Evolutionary conservation across 2,329 filamentous ascomycete genomes (phyloP).

Genomic region (Epichloe sylvatica): DNA sequence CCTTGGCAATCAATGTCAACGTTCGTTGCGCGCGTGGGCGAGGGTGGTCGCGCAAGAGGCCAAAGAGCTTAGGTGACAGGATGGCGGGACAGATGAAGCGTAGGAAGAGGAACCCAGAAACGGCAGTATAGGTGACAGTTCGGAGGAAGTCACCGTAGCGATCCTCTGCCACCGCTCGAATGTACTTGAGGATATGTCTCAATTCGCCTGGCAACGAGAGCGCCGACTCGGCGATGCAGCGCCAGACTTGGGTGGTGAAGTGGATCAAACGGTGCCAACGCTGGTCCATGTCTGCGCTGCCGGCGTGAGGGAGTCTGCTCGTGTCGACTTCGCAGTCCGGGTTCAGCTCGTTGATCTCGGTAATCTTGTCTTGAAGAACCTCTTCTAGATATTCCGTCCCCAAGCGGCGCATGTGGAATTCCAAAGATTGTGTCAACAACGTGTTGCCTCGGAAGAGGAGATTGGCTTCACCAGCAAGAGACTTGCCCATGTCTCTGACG

Average conservation of each 20-base stretch:
- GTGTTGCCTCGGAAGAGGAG: conserved; percentile 92
- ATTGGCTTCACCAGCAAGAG: conserved; percentile 76
- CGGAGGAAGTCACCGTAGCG: conserved; percentile 86
- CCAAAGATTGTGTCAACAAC: conserved; percentile 79
- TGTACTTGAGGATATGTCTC: conserved; percentile 75
- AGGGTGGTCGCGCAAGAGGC: conserved; percentile 69
- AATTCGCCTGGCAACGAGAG: conserved; percentile 66
- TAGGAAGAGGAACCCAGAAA: conserved; percentile 87
- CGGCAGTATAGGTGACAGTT: conserved; percentile 82
- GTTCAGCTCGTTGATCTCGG: conserved; percentile 80
- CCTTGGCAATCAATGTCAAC: conserved; percentile 83
- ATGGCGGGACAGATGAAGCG: conserved; percentile 96
- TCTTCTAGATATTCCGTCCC: conserved; percentile 89
- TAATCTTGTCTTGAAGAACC: conserved; percentile 69
- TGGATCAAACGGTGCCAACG: conserved; percentile 71
- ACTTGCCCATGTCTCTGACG: conserved; percentile 65
- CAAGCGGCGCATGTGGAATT: conserved; percentile 88
- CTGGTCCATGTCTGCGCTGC: conserved; percentile 56
- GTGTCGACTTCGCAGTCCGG: conserved; percentile 93
- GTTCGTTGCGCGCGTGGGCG: conserved; percentile 72
- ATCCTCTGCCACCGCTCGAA: conserved; percentile 83
- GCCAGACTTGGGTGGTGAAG: conserved; percentile 74
- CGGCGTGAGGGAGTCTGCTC: conserved; percentile 46
- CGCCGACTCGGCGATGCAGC: conserved; percentile 63
- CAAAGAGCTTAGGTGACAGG: conserved; percentile 86